Percentiles rank a stretch among this genome's conserved stretches.
These are phyloP conservation scores for Rhynchosporium secalis DNA, from an alignment of 2,329 filamentous ascomycete species.

Conservation along the genomic window DNA sequence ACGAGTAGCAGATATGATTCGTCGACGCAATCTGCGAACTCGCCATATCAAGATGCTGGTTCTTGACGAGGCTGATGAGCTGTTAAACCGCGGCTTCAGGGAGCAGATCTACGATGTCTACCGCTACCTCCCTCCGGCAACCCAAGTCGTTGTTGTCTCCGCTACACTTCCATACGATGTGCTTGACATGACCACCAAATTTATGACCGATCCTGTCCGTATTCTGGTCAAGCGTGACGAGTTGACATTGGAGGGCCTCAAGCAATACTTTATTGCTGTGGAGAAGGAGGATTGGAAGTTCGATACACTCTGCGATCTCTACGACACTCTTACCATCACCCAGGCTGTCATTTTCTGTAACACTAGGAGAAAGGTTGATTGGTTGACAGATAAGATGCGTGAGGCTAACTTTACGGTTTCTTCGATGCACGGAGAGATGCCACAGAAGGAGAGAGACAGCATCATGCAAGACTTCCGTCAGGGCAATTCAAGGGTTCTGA, in stretches of 20 bases:
- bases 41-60: conserved; percentile 78
- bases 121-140: conserved; percentile 92
- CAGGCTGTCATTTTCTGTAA: conserved; percentile 99
- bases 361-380: conserved; percentile 97
- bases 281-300: conserved; percentile 99
- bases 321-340: conserved; percentile 97
- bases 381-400: conserved; percentile 99
- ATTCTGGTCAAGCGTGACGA: conserved; percentile 99
- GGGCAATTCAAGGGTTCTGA: conserved; percentile 92
- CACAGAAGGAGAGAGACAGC: conserved; percentile 94
- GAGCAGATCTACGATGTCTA: conserved; percentile 99
- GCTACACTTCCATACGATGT: conserved; percentile 97
- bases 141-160: conserved; percentile 96
- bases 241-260: conserved; percentile 92
- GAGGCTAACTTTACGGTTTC: conserved; percentile 98
- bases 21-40: conserved; percentile 69
- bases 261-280: conserved; percentile 99
- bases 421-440: conserved; percentile 99
- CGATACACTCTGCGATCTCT: conserved; percentile 96
- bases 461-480: conserved; percentile 99
- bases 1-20: conserved; percentile 85
- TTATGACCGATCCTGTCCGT: conserved; percentile 97
- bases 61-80: conserved; percentile 73
- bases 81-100: conserved; percentile 90
- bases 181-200: conserved; percentile 98